Conservation (phyloP, 768 basidiomycete genomes). For the Leucosporidium scottii region DNA sequence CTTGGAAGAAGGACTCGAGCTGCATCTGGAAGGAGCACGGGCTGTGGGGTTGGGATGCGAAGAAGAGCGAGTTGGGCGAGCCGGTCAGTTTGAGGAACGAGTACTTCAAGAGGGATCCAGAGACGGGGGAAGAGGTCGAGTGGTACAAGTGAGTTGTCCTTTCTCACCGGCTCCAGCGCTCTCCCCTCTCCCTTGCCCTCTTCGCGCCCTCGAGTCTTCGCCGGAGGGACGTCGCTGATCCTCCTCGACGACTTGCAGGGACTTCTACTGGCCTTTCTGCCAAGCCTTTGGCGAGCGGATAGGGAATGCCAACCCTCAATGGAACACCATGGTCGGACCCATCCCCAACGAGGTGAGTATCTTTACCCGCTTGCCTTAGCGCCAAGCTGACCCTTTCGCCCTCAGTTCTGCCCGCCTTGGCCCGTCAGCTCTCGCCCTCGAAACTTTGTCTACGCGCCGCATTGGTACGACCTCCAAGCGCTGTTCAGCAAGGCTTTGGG, state of each 20-base stretch:
- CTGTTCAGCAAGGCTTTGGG: constrained; percentile 77
- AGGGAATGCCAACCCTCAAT: constrained; percentile 49
- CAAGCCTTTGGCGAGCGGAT: constrained; percentile 61
- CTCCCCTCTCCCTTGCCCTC: too few species aligned
- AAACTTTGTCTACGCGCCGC: constrained; percentile 65
- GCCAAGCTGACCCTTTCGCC: not conserved
- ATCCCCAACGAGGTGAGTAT: constrained; percentile 80
- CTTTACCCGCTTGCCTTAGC: not conserved
- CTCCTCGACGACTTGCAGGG: constrained; percentile 37
- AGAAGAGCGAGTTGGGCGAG: constrained; percentile 56
- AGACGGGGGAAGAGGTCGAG: constrained; percentile 62
- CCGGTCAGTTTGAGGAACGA: constrained; percentile 72
- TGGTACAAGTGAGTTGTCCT: constrained; percentile 55
- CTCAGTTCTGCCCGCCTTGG: constrained; percentile 71
- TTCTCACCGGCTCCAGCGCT: not conserved
- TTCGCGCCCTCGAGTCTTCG: too few species aligned
- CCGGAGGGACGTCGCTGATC: too few species aligned
- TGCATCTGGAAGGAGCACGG: constrained; percentile 89
- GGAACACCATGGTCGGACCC: constrained; percentile 62
- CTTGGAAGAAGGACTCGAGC: constrained; percentile 57
- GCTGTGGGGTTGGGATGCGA: constrained; percentile 80
- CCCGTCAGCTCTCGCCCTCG: constrained; percentile 56
- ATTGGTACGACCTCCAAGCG: constrained; percentile 86
- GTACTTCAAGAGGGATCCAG: constrained; percentile 71
- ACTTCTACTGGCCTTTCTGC: constrained; percentile 74